Conservation (phyloP, 306 rosid species). For the Sicyos edulis region DNA sequence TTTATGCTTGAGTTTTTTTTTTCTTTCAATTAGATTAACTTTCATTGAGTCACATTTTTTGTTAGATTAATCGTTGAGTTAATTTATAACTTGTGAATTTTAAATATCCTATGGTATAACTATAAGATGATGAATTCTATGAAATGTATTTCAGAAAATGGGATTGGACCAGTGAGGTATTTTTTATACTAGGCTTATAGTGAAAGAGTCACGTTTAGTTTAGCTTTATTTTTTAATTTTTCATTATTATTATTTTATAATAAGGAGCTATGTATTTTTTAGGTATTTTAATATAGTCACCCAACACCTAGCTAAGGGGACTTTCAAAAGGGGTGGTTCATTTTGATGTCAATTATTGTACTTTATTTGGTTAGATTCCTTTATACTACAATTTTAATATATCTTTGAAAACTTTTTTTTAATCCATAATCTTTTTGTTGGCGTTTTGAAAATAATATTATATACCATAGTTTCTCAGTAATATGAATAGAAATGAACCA, state of each 20-base stretch:
- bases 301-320: neutral
- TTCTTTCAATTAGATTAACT: too few species aligned
- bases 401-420: neutral
- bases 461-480: neutral
- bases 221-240: too few species aligned
- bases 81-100: too few species aligned
- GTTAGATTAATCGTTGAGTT: too few species aligned
- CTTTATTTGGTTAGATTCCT: neutral
- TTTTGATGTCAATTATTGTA: conserved; percentile 7
- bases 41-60: too few species aligned
- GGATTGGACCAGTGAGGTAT: neutral
- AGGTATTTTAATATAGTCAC: neutral
- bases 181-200: neutral
- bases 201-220: neutral
- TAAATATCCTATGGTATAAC: too few species aligned
- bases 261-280: neutral
- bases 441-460: too few species aligned
- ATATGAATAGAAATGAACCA: neutral
- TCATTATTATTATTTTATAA: too few species aligned
- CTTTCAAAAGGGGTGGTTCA: neutral
- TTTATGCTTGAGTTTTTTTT: too few species aligned
- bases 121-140: too few species aligned
- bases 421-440: too few species aligned
- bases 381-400: neutral
- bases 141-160: neutral